Evolutionary conservation across 768 basidiomycete species (phyloP).

Genomic region (Solioccasus polychromus): DNA sequence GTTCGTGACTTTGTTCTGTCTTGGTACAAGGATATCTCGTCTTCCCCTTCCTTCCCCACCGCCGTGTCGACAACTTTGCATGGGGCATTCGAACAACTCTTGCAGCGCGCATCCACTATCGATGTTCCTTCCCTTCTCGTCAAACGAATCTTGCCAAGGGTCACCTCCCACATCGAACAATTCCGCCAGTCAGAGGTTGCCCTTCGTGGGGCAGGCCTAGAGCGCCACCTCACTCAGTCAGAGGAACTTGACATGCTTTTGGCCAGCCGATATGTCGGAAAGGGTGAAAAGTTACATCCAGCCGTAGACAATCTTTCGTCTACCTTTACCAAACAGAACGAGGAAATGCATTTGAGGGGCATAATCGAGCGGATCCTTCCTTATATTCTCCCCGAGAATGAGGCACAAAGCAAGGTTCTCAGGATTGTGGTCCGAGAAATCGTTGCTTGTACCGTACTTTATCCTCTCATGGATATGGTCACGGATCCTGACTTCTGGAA

Average conservation of each 20-base stretch:
- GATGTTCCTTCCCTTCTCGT: constrained; percentile 79
- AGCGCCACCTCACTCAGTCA: constrained; percentile 81
- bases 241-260: constrained; percentile 87
- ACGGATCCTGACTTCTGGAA: constrained; percentile 99
- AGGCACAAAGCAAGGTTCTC: constrained; percentile 67
- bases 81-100: constrained; percentile 54
- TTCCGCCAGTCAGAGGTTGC: constrained; percentile 89
- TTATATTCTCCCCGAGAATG: constrained; percentile 70
- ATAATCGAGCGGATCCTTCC: constrained; percentile 73
- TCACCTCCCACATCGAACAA: constrained; percentile 86
- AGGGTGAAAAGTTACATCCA: constrained; percentile 70
- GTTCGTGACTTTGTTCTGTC: constrained; percentile 83
- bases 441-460: constrained; percentile 73
- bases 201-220: constrained; percentile 76
- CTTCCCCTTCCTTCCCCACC: constrained; percentile 84
- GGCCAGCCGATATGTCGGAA: constrained; percentile 72
- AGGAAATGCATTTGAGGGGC: constrained; percentile 78
- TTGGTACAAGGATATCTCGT: constrained; percentile 88
- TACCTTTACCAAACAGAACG: constrained; percentile 83
- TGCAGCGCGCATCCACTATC: constrained; percentile 52
- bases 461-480: constrained; percentile 89
- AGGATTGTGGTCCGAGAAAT: constrained; percentile 79
- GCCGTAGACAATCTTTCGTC: constrained; percentile 88
- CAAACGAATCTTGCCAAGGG: constrained; percentile 80
- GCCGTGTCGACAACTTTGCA: constrained; percentile 79